These are phyloP conservation scores for Wallacemonas sp. DNA, from an alignment of 208 protist species.

Conservation along the genomic window DNA sequence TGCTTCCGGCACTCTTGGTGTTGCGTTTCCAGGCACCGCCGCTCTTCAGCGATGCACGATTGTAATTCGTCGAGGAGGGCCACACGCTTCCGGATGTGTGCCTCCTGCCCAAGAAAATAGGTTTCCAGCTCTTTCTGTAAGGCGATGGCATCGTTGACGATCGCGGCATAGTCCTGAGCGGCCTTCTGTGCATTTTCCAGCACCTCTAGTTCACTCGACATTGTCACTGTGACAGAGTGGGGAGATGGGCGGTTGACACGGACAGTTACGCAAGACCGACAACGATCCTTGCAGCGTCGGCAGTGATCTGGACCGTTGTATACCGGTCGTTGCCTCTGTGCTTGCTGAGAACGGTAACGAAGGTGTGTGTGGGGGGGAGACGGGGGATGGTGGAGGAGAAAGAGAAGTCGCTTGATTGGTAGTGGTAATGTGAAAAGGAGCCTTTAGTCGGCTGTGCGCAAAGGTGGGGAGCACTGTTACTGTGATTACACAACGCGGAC, in stretches of 20 bases:
- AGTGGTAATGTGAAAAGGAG: too few species aligned
- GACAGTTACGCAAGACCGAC: too few species aligned
- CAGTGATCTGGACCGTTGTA: too few species aligned
- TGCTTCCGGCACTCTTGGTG: slow-evolving; percentile 83
- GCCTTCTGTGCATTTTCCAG: slow-evolving; percentile 6
- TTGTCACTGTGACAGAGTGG: background rate
- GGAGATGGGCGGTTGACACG: background rate
- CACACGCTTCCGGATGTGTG: slow-evolving; percentile 77
- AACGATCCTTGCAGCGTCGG: too few species aligned
- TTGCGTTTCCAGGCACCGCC: slow-evolving; percentile 75
- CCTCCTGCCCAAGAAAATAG: slow-evolving; percentile 77
- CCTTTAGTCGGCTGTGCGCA: too few species aligned
- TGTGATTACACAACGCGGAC: too few species aligned
- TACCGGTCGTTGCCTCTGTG: too few species aligned
- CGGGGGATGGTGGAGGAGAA: too few species aligned
- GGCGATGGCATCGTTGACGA: slow-evolving; percentile 23
- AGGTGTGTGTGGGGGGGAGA: too few species aligned
- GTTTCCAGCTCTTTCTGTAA: slow-evolving; percentile 76
- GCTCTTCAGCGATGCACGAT: slow-evolving; percentile 76
- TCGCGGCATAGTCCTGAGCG: slow-evolving; percentile 29
- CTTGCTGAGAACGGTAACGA: too few species aligned
- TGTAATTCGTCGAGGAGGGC: slow-evolving; percentile 77
- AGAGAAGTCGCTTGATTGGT: too few species aligned
- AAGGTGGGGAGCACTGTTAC: too few species aligned
- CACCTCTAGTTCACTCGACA: background rate